phyloP scores from a whole-genome alignment of 345 rosid species.

The Eucalyptus marginata region DNA sequence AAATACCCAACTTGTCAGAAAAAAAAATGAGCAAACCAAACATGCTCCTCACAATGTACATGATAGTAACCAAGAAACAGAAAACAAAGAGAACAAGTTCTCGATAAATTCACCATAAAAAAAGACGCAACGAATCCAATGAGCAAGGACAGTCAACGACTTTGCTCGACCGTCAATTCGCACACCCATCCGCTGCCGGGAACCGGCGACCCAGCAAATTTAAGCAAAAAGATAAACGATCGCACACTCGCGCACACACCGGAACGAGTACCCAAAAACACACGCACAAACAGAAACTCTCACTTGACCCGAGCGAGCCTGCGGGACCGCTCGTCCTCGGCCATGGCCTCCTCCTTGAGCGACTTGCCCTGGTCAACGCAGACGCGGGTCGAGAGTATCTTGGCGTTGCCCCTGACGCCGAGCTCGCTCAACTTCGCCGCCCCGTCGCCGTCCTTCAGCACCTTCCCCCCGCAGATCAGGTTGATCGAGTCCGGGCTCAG shows the following conservation, averaged over 20 bases:
- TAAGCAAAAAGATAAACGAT: not conserved
- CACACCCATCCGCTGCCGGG: not conserved
- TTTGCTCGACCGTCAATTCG: not conserved
- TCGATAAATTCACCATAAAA: not conserved
- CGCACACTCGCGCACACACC: not conserved
- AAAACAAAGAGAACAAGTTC: not conserved
- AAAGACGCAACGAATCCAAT: not conserved
- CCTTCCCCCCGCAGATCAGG: slow-evolving; percentile 68
- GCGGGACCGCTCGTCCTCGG: slow-evolving; percentile 68
- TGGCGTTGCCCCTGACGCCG: slow-evolving; percentile 65
- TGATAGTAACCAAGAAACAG: not conserved
- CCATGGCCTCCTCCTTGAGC: slow-evolving; percentile 26
- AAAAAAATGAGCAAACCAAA: not conserved
- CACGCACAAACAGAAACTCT: not conserved
- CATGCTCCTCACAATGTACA: not conserved
- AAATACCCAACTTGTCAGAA: not conserved
- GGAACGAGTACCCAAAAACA: not conserved
- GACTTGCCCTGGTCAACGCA: slow-evolving; percentile 34
- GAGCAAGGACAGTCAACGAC: not conserved
- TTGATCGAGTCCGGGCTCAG: slow-evolving; percentile 43
- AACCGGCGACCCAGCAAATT: not conserved
- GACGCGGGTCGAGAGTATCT: slow-evolving; percentile 57
- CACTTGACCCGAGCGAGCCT: slow-evolving; percentile 71
- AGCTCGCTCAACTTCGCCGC: slow-evolving; percentile 33
- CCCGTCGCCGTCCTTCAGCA: slow-evolving; percentile 55